phyloP scores from a whole-genome alignment of 169 alveolate species.

The Cryptosporidium meleagridis region DNA sequence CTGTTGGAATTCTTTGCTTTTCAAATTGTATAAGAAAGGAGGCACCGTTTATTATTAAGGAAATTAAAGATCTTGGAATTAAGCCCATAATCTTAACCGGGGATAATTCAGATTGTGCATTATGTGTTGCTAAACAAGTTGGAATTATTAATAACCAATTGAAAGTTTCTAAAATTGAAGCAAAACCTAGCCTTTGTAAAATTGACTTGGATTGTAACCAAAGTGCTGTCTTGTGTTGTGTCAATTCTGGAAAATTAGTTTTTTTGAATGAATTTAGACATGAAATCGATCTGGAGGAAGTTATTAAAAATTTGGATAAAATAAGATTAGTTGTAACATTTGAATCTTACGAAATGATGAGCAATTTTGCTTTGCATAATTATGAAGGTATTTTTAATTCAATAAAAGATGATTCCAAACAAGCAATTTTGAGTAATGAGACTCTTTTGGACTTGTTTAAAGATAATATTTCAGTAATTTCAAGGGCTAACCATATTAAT shows the following conservation, averaged over 20 bases:
- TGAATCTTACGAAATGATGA: slow-evolving; percentile 39
- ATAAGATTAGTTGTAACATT: slow-evolving; percentile 15
- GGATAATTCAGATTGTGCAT: slow-evolving; percentile 40
- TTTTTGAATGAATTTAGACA: slow-evolving; percentile 35
- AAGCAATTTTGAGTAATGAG: background rate
- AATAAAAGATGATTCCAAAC: background rate
- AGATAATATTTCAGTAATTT: slow-evolving; percentile 7
- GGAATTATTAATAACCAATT: slow-evolving; percentile 8
- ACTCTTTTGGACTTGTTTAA: slow-evolving; percentile 19
- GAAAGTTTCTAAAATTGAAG: background rate
- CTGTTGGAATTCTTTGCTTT: slow-evolving; percentile 50
- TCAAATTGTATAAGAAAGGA: slow-evolving; percentile 42
- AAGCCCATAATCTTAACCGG: slow-evolving; percentile 34
- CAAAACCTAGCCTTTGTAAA: background rate
- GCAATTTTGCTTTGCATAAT: background rate
- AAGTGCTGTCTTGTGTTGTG: background rate
- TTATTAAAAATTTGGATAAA: background rate
- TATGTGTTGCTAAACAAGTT: slow-evolving; percentile 41
- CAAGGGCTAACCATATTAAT: slow-evolving; percentile 37
- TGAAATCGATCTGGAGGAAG: background rate
- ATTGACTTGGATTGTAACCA: background rate
- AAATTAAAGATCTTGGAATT: slow-evolving; percentile 45
- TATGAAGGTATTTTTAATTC: background rate
- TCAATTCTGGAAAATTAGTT: slow-evolving; percentile 7
- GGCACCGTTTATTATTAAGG: background rate